phyloP scores from a whole-genome alignment of 306 rosid species.

The Prinsepia uniflora region DNA sequence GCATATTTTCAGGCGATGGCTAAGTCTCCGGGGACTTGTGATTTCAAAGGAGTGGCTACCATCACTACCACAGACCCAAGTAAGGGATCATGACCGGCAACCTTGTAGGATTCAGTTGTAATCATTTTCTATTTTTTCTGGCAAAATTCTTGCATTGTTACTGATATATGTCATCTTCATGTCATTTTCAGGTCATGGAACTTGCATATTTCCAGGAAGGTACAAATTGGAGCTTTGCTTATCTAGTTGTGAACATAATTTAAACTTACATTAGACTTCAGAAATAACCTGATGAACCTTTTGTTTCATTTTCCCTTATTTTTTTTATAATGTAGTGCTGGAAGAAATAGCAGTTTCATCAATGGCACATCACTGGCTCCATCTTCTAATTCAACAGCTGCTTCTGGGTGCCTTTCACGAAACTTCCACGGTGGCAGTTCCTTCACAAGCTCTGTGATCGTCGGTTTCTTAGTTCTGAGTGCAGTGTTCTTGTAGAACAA shows the following conservation, averaged over 20 bases:
- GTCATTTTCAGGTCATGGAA: conserved; percentile 61
- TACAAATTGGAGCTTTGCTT: conserved; percentile 18
- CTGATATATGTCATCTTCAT: conserved; percentile 24
- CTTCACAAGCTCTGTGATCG: conserved; percentile 44
- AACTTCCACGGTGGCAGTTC: conserved; percentile 37
- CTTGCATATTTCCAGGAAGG: conserved; percentile 85
- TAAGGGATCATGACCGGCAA: conserved; percentile 32
- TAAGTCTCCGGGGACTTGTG: conserved; percentile 78
- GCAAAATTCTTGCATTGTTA: background rate
- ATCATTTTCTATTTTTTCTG: background rate
- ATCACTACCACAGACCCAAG: conserved; percentile 86
- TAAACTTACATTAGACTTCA: conserved; percentile 2
- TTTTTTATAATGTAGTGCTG: conserved; percentile 33
- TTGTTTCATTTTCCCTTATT: conserved; percentile 13
- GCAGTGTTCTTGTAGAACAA: conserved; percentile 46
- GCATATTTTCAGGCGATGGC: conserved; percentile 80
- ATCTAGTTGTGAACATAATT: background rate
- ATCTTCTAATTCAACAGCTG: conserved; percentile 51
- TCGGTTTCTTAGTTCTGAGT: conserved; percentile 38
- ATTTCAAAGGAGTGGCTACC: conserved; percentile 87
- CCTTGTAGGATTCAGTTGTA: too few relatives aligned
- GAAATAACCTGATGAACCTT: conserved; percentile 12
- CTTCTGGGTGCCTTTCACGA: conserved; percentile 51
- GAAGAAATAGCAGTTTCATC: conserved; percentile 49
- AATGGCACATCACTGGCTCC: conserved; percentile 66